Percentiles rank a stretch among this genome's conserved stretches.
phyloP scores from a whole-genome alignment of 2,329 filamentous ascomycete species.

The Mycosphaerella sp. region DNA sequence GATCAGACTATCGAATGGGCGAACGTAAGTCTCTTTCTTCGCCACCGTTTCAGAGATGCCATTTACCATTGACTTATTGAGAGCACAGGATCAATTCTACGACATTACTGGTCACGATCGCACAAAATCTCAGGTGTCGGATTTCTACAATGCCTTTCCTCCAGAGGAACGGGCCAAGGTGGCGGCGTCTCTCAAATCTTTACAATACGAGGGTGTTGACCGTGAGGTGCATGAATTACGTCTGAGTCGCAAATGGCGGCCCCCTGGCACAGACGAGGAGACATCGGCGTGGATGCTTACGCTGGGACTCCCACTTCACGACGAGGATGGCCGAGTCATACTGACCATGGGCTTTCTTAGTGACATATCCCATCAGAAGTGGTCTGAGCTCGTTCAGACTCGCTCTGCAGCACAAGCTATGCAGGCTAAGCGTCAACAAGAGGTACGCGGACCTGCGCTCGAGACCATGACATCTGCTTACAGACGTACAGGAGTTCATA shows the following conservation, averaged over 20 bases:
- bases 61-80: too few species aligned
- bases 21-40: slow-evolving; percentile 23
- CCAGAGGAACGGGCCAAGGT: neutral
- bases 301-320: slow-evolving; percentile 14
- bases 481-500: slow-evolving; percentile 3
- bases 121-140: slow-evolving; percentile 8
- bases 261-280: slow-evolving; percentile 9
- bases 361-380: slow-evolving; percentile 31
- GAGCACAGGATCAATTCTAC: slow-evolving; percentile 24
- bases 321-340: slow-evolving; percentile 20
- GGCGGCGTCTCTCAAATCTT: neutral
- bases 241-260: slow-evolving; percentile 15
- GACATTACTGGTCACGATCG: slow-evolving; percentile 22
- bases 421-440: slow-evolving; percentile 27
- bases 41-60: too few species aligned
- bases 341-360: slow-evolving; percentile 23
- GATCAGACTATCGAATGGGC: slow-evolving; percentile 35
- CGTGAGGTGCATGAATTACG: slow-evolving; percentile 16
- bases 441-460: slow-evolving; percentile 2
- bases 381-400: slow-evolving; percentile 25
- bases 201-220: slow-evolving; percentile 7
- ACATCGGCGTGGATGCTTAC: slow-evolving; percentile 20
- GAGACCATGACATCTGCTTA: too few species aligned
- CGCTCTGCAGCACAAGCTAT: slow-evolving; percentile 17
- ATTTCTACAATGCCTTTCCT: neutral